These are phyloP conservation scores for Brasilioporus rufonigricans DNA, from an alignment of 768 basidiomycete genomes.

Conservation along the genomic window DNA sequence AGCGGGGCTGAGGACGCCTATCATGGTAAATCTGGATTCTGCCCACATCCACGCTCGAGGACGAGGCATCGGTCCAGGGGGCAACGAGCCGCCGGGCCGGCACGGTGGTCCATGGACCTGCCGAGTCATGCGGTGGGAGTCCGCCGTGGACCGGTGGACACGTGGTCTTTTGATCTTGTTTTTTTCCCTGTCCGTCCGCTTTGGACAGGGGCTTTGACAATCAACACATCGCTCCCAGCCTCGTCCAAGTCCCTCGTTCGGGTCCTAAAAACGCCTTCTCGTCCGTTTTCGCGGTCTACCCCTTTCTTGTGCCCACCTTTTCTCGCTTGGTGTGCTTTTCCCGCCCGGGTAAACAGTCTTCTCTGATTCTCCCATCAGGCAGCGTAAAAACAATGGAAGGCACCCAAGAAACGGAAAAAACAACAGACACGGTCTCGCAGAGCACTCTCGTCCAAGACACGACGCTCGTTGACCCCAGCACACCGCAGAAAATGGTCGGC, in stretches of 20 bases:
- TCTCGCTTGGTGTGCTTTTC: slow-evolving; percentile 12
- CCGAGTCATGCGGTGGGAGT: slow-evolving; percentile 16
- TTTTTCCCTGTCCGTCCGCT: slow-evolving; percentile 35
- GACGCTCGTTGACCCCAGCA: slow-evolving; percentile 26
- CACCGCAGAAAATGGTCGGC: slow-evolving; percentile 31
- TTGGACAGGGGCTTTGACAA: slow-evolving; percentile 39
- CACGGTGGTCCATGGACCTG: slow-evolving; percentile 27
- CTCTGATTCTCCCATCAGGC: slow-evolving; percentile 31
- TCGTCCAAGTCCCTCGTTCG: slow-evolving; percentile 11
- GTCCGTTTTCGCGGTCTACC: slow-evolving; percentile 4
- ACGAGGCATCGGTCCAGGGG: too few relatives aligned
- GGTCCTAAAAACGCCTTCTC: slow-evolving; percentile 15
- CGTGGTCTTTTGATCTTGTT: slow-evolving; percentile 35
- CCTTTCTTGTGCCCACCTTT: not conserved
- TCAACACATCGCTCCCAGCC: slow-evolving; percentile 29
- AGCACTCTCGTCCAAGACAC: slow-evolving; percentile 15
- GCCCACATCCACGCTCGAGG: too few relatives aligned
- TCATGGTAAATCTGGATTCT: slow-evolving; percentile 21
- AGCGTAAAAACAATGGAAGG: slow-evolving; percentile 33
- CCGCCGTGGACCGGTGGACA: slow-evolving; percentile 22
- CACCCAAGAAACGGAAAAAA: slow-evolving; percentile 24
- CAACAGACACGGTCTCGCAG: slow-evolving; percentile 6
- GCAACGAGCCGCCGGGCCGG: slow-evolving; percentile 12
- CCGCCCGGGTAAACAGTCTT: not conserved
- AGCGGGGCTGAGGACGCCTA: slow-evolving; percentile 20